A percentile compares a stretch with the other conserved stretches of the same genome.
Conservation (phyloP, 2,329 filamentous ascomycete genomes). For the Cytospora mali region DNA sequence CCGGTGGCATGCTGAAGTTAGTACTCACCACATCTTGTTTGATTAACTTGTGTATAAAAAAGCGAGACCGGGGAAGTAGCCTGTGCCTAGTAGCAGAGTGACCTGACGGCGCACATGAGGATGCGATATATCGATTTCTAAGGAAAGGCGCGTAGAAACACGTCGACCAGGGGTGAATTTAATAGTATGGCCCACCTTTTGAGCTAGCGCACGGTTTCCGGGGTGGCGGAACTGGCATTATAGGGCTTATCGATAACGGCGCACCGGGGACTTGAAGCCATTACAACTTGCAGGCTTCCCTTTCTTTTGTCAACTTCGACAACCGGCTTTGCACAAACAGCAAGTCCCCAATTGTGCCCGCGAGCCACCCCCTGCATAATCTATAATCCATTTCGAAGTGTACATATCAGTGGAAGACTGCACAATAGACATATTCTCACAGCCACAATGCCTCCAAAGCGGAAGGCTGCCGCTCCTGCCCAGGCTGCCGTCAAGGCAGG, state of each 20-base stretch:
- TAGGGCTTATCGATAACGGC: constrained; percentile 20
- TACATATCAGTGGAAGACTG: neutral
- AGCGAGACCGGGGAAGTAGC: neutral
- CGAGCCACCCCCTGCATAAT: too few relatives aligned
- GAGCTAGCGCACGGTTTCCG: constrained; percentile 2
- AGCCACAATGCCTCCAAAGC: constrained; percentile 66
- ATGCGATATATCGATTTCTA: constrained; percentile 14
- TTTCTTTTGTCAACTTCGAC: neutral
- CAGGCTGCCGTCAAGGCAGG: constrained; percentile 56
- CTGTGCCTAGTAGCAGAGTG: neutral
- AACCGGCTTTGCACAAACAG: neutral
- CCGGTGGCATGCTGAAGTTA: neutral
- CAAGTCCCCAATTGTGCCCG: neutral
- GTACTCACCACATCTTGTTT: constrained; percentile 28
- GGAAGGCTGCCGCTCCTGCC: constrained; percentile 61
- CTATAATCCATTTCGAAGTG: neutral
- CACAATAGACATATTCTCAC: neutral
- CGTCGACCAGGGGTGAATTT: constrained; percentile 20
- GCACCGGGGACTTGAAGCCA: neutral
- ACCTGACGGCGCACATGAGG: neutral
- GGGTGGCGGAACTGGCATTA: constrained; percentile 6
- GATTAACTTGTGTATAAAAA: neutral
- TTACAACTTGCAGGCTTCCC: neutral
- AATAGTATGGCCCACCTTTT: constrained; percentile 14
- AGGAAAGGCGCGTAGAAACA: constrained; percentile 24